phyloP scores from a whole-genome alignment of 2,329 filamentous ascomycete genomes.

The Monilinia aucupariae region DNA sequence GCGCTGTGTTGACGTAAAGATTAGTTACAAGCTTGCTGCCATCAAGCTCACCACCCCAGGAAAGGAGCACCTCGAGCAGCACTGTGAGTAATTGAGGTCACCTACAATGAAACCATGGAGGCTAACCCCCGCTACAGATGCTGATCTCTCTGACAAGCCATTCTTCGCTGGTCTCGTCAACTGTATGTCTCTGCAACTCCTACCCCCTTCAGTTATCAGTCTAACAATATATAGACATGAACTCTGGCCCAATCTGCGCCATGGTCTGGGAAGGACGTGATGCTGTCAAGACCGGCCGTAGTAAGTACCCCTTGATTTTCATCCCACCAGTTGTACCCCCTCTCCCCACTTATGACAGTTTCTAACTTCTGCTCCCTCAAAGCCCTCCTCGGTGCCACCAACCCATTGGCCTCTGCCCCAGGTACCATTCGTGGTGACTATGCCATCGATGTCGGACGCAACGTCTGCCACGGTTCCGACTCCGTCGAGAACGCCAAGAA shows the following conservation, averaged over 20 bases:
- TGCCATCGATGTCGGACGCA: slow-evolving; percentile 85
- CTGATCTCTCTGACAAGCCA: slow-evolving; percentile 84
- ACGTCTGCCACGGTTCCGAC: slow-evolving; percentile 99
- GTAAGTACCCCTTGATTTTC: slow-evolving; percentile 45
- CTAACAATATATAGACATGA: slow-evolving; percentile 67
- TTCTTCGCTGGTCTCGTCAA: slow-evolving; percentile 94
- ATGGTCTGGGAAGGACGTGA: slow-evolving; percentile 99
- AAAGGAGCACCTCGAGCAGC: slow-evolving; percentile 95
- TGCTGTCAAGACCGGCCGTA: slow-evolving; percentile 95
- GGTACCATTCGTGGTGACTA: slow-evolving; percentile 95
- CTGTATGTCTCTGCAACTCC: slow-evolving; percentile 55
- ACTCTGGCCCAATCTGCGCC: slow-evolving; percentile 91
- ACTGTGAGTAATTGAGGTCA: slow-evolving; percentile 55
- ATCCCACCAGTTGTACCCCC: slow-evolving; percentile 7
- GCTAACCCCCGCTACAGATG: slow-evolving; percentile 46
- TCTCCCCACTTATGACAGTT: background rate
- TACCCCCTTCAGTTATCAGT: slow-evolving; percentile 19
- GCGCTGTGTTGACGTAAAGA: slow-evolving; percentile 10
- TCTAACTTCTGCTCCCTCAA: slow-evolving; percentile 36
- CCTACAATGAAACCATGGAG: slow-evolving; percentile 25
- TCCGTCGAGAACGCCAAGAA: slow-evolving; percentile 98
- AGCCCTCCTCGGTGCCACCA: slow-evolving; percentile 94
- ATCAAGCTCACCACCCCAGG: slow-evolving; percentile 88
- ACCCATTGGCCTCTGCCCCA: slow-evolving; percentile 88
- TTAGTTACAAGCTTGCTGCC: slow-evolving; percentile 93